phyloP scores from a whole-genome alignment of 106 monocot genomes.

The Ottelia alismoides region DNA sequence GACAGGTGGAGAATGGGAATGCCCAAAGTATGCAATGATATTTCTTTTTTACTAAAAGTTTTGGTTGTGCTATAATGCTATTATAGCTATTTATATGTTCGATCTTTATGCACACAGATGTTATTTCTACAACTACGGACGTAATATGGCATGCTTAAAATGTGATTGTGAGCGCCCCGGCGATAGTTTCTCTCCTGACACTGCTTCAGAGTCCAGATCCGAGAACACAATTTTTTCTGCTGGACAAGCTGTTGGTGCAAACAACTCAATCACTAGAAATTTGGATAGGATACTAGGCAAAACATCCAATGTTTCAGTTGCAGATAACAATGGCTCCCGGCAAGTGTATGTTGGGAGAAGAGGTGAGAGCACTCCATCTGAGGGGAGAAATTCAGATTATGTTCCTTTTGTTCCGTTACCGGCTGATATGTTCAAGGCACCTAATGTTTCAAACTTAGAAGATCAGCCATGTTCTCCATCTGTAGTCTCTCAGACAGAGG shows the following conservation, averaged over 20 bases:
- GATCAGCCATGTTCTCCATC: too few relatives aligned
- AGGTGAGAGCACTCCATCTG: slow-evolving; percentile 9
- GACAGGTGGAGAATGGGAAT: slow-evolving; percentile 93
- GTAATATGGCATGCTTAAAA: slow-evolving; percentile 78
- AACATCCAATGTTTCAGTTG: slow-evolving; percentile 18
- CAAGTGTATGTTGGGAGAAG: slow-evolving; percentile 3
- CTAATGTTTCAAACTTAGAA: too few relatives aligned
- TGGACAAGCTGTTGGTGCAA: slow-evolving; percentile 21
- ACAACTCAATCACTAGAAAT: slow-evolving; percentile 38
- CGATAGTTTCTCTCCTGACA: slow-evolving; percentile 9
- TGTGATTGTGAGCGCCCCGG: slow-evolving; percentile 85
- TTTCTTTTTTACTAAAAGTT: too few relatives aligned
- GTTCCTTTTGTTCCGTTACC: slow-evolving; percentile 78
- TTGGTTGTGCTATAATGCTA: too few relatives aligned
- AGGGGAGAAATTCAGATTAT: slow-evolving; percentile 30
- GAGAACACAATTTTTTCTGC: slow-evolving; percentile 18
- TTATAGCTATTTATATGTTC: too few relatives aligned
- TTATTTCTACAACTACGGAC: slow-evolving; percentile 79
- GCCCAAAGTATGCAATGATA: slow-evolving; percentile 69
- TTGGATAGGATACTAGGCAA: slow-evolving; percentile 77
- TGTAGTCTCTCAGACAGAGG: too few relatives aligned
- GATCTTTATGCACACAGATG: too few relatives aligned
- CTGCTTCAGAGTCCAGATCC: slow-evolving; percentile 12
- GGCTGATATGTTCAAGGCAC: slow-evolving; percentile 44
- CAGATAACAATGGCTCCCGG: not conserved